phyloP scores from a whole-genome alignment of 352 stramenopile species.

The Halophytophthora batemanensis region DNA sequence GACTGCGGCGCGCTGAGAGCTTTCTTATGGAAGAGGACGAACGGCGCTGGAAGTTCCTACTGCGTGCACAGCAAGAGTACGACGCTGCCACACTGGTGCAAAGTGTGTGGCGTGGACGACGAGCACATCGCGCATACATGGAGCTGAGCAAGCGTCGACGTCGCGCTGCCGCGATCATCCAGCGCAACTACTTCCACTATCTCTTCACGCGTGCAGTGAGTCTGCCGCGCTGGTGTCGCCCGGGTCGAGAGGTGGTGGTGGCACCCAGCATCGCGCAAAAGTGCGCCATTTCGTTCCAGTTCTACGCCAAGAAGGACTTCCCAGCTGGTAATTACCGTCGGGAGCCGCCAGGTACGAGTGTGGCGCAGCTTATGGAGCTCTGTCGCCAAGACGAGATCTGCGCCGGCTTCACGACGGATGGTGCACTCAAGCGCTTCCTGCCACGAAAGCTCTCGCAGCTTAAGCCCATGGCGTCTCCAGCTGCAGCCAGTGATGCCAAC shows the following conservation, averaged over 20 bases:
- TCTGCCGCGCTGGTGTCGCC: conserved; percentile 58
- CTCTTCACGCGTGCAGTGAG: conserved; percentile 58
- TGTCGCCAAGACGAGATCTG: conserved; percentile 68
- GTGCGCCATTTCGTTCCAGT: conserved; percentile 69
- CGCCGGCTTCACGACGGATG: conserved; percentile 68
- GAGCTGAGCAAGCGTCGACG: conserved; percentile 24
- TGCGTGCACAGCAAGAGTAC: conserved; percentile 44
- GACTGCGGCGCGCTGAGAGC: conserved; percentile 49
- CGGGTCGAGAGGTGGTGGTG: conserved; percentile 63
- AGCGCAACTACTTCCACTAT: conserved; percentile 71
- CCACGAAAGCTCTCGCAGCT: conserved; percentile 72
- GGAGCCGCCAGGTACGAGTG: conserved; percentile 25
- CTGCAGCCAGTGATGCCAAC: not conserved
- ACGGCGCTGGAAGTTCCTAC: conserved; percentile 41
- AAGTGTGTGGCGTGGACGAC: conserved; percentile 32
- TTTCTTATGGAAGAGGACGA: conserved; percentile 75
- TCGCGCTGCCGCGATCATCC: conserved; percentile 48
- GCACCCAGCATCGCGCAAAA: conserved; percentile 58
- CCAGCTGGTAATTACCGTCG: conserved; percentile 59
- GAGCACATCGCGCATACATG: conserved; percentile 28
- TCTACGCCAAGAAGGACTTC: conserved; percentile 75
- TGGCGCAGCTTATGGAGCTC: conserved; percentile 50
- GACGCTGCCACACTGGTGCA: conserved; percentile 43
- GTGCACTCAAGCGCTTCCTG: conserved; percentile 73
- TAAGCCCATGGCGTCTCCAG: conserved; percentile 37